These are phyloP conservation scores for Fusarium pilosicola DNA, from an alignment of 2,329 filamentous ascomycete species.

Conservation along the genomic window DNA sequence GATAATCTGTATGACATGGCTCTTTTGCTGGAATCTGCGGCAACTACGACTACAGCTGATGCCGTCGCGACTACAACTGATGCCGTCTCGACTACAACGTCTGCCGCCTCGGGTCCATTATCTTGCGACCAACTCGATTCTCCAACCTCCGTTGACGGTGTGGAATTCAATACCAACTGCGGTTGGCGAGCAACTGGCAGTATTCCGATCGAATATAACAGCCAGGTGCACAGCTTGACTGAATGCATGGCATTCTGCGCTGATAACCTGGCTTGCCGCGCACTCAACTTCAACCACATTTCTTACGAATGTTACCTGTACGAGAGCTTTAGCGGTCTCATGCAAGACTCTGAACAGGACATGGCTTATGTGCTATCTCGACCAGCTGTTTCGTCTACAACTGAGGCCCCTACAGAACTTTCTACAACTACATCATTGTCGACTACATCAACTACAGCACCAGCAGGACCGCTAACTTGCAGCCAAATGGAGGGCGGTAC, in stretches of 20 bases:
- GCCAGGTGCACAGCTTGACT: background rate
- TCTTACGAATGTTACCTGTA: too few species aligned
- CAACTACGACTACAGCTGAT: accelerated
- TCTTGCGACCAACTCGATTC: background rate
- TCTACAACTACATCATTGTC: background rate
- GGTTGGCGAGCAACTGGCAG: background rate
- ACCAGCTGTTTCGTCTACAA: background rate
- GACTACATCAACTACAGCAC: background rate
- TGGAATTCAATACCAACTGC: background rate
- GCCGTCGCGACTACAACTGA: too few species aligned
- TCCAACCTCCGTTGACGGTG: background rate
- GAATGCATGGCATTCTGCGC: background rate
- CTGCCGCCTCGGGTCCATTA: accelerated
- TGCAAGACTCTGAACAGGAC: accelerated
- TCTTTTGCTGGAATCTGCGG: accelerated
- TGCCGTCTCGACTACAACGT: background rate
- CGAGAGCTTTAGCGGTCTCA: too few species aligned
- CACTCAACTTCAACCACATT: too few species aligned
- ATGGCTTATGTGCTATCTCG: background rate
- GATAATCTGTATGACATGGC: background rate
- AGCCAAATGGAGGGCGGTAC: background rate
- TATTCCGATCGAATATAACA: background rate
- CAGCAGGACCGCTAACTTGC: background rate
- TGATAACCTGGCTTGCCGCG: too few species aligned
- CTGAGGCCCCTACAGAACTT: accelerated